These are phyloP conservation scores for Saccharomycopsis malanga DNA, from an alignment of 805 yeast genomes.

Conservation along the genomic window DNA sequence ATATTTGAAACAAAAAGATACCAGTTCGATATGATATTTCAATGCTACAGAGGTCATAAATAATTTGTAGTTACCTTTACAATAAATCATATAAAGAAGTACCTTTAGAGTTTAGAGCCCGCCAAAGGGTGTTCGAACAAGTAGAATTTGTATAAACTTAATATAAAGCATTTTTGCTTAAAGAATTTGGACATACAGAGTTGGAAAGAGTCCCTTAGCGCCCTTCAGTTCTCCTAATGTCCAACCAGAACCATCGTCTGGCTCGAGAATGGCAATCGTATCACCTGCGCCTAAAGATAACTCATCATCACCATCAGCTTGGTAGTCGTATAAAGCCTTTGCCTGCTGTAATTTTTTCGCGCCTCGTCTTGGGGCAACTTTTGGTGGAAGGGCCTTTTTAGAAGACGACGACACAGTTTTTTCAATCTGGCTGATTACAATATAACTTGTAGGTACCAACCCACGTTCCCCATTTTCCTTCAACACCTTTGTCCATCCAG, in stretches of 20 bases:
- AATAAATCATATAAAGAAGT: too few species aligned
- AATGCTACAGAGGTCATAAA: too few species aligned
- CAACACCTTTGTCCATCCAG: slow-evolving; percentile 82
- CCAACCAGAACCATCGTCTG: slow-evolving; percentile 87
- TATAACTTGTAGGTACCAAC: slow-evolving; percentile 77
- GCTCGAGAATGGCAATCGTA: slow-evolving; percentile 55
- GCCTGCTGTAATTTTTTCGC: slow-evolving; percentile 57
- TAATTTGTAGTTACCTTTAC: too few species aligned
- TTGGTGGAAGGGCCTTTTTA: slow-evolving; percentile 48
- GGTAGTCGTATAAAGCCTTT: slow-evolving; percentile 68
- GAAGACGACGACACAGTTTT: slow-evolving; percentile 24
- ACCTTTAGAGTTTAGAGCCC: too few species aligned
- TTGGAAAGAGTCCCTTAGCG: slow-evolving; percentile 64
- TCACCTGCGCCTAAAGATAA: slow-evolving; percentile 69
- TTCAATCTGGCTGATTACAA: slow-evolving; percentile 36
- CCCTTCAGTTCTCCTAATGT: slow-evolving; percentile 81
- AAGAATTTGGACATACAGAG: slow-evolving; percentile 41
- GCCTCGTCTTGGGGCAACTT: slow-evolving; percentile 73
- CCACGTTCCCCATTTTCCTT: slow-evolving; percentile 51
- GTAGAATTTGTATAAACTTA: too few species aligned
- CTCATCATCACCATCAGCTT: slow-evolving; percentile 76
- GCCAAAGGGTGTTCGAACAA: too few species aligned
- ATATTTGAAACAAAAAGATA: too few species aligned
- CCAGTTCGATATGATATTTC: too few species aligned
- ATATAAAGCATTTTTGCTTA: too few species aligned